Percentiles rank a stretch among this genome's conserved stretches.
Evolutionary conservation across 2,329 filamentous ascomycete genomes (phyloP).

Genomic region (Sporothrix variecibatus): DNA sequence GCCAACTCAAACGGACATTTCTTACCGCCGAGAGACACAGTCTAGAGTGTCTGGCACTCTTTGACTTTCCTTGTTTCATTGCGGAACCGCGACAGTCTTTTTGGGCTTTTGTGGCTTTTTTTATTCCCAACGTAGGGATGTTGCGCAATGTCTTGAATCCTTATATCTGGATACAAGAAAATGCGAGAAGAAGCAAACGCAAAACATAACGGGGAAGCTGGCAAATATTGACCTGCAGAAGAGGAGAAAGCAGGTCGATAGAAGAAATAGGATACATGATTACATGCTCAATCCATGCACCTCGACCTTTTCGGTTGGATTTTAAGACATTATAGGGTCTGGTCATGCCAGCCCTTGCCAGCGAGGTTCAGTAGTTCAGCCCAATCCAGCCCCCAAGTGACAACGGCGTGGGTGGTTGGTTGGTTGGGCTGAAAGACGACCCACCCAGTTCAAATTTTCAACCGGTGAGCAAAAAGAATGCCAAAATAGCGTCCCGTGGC

Average conservation of each 20-base stretch:
- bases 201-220: not conserved
- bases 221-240: not conserved
- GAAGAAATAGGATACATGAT: not conserved
- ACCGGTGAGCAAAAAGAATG: not conserved
- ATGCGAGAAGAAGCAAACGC: not conserved
- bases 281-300: not conserved
- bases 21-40: not conserved
- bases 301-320: not conserved
- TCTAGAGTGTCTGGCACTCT: not conserved
- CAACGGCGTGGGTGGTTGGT: not conserved
- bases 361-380: not conserved
- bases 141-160: not conserved
- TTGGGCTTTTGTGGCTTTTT: not conserved
- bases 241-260: not conserved
- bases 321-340: not conserved
- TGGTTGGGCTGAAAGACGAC: not conserved
- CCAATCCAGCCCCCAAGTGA: not conserved
- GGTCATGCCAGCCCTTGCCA: not conserved
- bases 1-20: not conserved
- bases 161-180: not conserved
- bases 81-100: not conserved
- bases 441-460: not conserved
- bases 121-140: not conserved
- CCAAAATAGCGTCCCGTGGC: not conserved
- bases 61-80: not conserved